Evolutionary conservation across 2,329 filamentous ascomycete species (phyloP).

Genomic region (Pezicula radicicola): DNA sequence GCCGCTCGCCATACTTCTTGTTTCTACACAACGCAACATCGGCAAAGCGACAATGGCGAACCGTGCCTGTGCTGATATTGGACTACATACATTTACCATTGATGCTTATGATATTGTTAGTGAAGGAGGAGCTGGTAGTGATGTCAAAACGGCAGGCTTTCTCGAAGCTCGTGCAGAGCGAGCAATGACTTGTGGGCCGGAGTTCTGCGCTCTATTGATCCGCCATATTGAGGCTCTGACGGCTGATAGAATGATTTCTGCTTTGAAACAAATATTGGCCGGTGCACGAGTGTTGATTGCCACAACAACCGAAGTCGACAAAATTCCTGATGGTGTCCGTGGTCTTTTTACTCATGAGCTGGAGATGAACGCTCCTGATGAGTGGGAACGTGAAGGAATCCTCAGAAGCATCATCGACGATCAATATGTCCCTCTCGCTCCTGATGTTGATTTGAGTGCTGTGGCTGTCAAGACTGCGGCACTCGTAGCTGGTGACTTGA

Average conservation of each 20-base stretch:
- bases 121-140: slow-evolving; percentile 83
- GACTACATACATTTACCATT: slow-evolving; percentile 83
- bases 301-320: slow-evolving; percentile 93
- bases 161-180: slow-evolving; percentile 84
- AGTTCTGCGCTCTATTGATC: slow-evolving; percentile 81
- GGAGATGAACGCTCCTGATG: slow-evolving; percentile 89
- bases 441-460: slow-evolving; percentile 77
- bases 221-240: slow-evolving; percentile 88
- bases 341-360: slow-evolving; percentile 94
- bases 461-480: slow-evolving; percentile 95
- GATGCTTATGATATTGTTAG: slow-evolving; percentile 92
- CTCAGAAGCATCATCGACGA: slow-evolving; percentile 75
- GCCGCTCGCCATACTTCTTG: slow-evolving; percentile 81
- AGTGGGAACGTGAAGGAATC: slow-evolving; percentile 87
- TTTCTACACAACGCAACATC: slow-evolving; percentile 89
- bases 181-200: slow-evolving; percentile 81
- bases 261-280: slow-evolving; percentile 79
- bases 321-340: slow-evolving; percentile 85
- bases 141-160: slow-evolving; percentile 92
- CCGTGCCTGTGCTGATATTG: slow-evolving; percentile 81
- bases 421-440: slow-evolving; percentile 71
- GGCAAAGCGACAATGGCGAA: slow-evolving; percentile 81
- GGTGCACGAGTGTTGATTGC: slow-evolving; percentile 82
- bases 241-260: slow-evolving; percentile 83
- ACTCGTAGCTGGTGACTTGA: slow-evolving; percentile 87